Evolutionary conservation across 441 rosid genomes (phyloP).

Genomic region (Euphorbia schlechtendalii): DNA sequence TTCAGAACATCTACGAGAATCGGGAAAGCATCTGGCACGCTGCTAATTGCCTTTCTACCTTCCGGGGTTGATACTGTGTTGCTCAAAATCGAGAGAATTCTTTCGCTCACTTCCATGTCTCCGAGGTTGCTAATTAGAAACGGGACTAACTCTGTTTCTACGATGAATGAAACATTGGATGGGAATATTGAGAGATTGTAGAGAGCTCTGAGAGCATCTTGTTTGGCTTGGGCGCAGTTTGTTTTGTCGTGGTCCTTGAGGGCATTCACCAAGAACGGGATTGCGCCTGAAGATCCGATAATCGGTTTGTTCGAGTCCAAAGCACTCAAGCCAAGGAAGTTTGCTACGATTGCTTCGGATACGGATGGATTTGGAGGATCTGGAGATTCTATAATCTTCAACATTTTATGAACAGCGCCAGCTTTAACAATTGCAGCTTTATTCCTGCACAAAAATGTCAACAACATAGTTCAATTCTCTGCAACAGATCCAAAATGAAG

Average conservation of each 20-base stretch:
- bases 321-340: slow-evolving; percentile 90
- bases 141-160: slow-evolving; percentile 54
- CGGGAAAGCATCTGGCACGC: slow-evolving; percentile 51
- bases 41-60: slow-evolving; percentile 72
- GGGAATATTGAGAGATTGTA: slow-evolving; percentile 75
- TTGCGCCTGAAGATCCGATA: slow-evolving; percentile 92
- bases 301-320: slow-evolving; percentile 81
- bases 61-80: slow-evolving; percentile 68
- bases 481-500: background rate
- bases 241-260: slow-evolving; percentile 34
- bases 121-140: slow-evolving; percentile 60
- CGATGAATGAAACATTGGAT: slow-evolving; percentile 46
- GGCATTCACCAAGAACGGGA: slow-evolving; percentile 62
- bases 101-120: slow-evolving; percentile 86
- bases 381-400: slow-evolving; percentile 68
- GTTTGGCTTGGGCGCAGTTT: slow-evolving; percentile 56
- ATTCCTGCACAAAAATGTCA: slow-evolving; percentile 40
- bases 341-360: slow-evolving; percentile 85
- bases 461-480: background rate
- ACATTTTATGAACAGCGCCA: slow-evolving; percentile 91
- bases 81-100: slow-evolving; percentile 72
- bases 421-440: slow-evolving; percentile 97
- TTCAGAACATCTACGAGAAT: slow-evolving; percentile 76
- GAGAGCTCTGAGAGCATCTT: slow-evolving; percentile 83
- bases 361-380: slow-evolving; percentile 38